Evolutionary conservation across 2,329 filamentous ascomycete species (phyloP), one percentile per base, ranked within the genome.

Genomic region (Fonsecaea monophora): DNA sequence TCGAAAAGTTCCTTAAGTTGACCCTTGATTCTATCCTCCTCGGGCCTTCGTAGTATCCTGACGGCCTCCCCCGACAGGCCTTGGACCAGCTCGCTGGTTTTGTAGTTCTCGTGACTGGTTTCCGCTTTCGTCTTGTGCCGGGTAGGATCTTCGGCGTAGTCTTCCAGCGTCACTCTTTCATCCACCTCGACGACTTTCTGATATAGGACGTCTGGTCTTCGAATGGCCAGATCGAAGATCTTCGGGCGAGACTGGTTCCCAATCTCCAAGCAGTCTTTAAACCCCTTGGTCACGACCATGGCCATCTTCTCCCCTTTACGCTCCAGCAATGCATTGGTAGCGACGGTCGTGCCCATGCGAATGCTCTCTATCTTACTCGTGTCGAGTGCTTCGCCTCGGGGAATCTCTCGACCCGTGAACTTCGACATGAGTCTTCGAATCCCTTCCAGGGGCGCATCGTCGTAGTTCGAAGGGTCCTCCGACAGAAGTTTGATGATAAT

Each of bases 301-400:
- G 92, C 93, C 75, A 95, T 94, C 72, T 87, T 88, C 80, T 96
- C 93, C 56, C 94, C 94, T 78, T 97, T 97, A 65, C 94, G 84
- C 78, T 97, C 94, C 1, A 97, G 84, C 64, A 97, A 80, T 0
- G 94, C 94, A 77, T 97, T 97, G 0, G 94, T 97, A 9, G 94
- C 94, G 12, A 97, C 93, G 0, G 94, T 97, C 1, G 94, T 97
- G 53, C 94, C 94, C 94, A 97, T 97, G 56, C 94, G 90, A 76
- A 97, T 97, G 63, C 91, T 93, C 73, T 95, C 92, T 73, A 97
- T 96, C 74, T 89, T 81, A 18, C 88, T 87, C 0, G 93, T 97
- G 77, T 97, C 92, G 8, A 97, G 82, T 0, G 90, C 82, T 76
- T 93, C 83, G 32, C 92, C 92, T 56, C 93, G 88, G 3, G 92